Base-by-base conservation (phyloP, 2,329 filamentous ascomycete genomes). In the Fusarium nelsonii region DNA sequence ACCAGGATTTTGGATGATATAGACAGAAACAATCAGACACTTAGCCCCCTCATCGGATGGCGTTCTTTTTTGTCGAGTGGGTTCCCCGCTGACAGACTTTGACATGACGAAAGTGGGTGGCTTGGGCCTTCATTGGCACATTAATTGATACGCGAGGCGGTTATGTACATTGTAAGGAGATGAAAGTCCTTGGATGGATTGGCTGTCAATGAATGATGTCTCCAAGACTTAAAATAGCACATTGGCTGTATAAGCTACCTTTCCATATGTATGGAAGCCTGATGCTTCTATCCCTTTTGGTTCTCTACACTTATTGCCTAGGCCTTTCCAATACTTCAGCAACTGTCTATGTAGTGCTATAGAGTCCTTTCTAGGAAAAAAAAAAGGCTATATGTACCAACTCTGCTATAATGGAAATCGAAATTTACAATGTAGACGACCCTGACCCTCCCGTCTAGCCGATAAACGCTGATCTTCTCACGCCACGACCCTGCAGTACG, bases 11-110 rank as follows among this genome's bases (percentile, higher is more conserved):
- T 48, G 51, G 41, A 11, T 11, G 11, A 10, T 9, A 9, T 12
- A 46, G 71, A 73, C 67, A 73, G 58, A 74, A 74, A 60, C 55
- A 49, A 8, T 20, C 8, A 8, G 9, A n/a, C 58, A 65, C 5
- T 2, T 0, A 12, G 1, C 2, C 4, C 11, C 37, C 14, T n/a
- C 1, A 8, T 28, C 23, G 16, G 49, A 4, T 2, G 23, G 10
- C 9, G 12, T 26, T 30, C 2, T 11, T 54, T 65, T 68, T 15
- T 62, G 65, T 58, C 53, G 49, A 26, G 33, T 39, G 14, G 34
- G 41, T 30, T 53, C 70, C 58, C 72, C 72, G 63, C 72, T 41
- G 43, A 50, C 50, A 74, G 63, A 68, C 68, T 70, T 74, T 73
- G 70, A 52, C 68, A 70, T 74, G 63, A 74, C 55, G 59, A 52